Conservation (phyloP, 2,329 filamentous ascomycete species). For the Fusarium azukiicola region DNA sequence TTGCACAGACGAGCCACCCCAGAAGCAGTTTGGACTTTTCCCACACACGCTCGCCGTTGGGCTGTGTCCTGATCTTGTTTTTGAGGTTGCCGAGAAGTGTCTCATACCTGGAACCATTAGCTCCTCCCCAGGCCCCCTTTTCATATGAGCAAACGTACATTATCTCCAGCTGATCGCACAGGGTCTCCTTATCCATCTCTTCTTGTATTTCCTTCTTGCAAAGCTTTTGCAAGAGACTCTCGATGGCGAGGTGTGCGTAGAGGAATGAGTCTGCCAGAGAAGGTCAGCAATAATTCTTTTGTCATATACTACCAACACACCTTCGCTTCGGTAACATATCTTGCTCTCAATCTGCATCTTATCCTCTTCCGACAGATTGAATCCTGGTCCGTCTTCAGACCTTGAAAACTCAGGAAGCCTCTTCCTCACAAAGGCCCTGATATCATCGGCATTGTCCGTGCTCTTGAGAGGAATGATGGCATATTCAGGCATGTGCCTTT, state of each 20-base stretch:
- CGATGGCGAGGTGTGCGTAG: background rate
- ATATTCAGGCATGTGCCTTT: background rate
- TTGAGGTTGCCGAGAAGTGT: background rate
- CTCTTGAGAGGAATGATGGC: background rate
- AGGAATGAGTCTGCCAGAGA: background rate
- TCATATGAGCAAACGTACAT: background rate
- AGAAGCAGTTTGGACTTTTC: constrained; percentile 57
- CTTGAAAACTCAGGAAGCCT: background rate
- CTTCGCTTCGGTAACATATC: background rate
- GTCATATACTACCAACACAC: background rate
- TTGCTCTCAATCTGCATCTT: background rate
- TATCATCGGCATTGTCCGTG: background rate
- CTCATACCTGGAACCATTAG: background rate
- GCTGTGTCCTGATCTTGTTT: background rate
- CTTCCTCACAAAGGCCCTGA: background rate
- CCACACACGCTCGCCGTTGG: background rate
- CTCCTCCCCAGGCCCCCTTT: accelerated
- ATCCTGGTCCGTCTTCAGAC: background rate
- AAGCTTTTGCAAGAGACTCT: background rate
- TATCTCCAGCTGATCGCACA: background rate
- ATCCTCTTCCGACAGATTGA: background rate
- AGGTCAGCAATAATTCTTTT: background rate
- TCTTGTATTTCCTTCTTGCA: background rate
- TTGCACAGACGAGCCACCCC: constrained; percentile 65
- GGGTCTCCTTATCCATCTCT: background rate